Evolutionary conservation across 805 yeast genomes (phyloP), one percentile per base, ranked within the genome.

Genomic region (Saccharomycopsis synnaedendra): DNA sequence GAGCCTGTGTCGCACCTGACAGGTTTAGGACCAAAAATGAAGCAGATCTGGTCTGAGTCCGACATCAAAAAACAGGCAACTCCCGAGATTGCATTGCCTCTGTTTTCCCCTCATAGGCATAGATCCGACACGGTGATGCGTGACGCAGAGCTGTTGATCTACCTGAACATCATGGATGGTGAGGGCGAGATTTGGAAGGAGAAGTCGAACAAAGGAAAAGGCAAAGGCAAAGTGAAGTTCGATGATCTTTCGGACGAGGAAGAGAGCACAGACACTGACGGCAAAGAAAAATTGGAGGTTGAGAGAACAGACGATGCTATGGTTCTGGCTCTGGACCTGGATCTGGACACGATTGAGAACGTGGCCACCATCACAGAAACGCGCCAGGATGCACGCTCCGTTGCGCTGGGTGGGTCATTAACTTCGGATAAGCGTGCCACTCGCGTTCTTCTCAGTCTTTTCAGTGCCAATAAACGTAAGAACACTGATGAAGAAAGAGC

Each of bases 1-100:
- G 40, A 50, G 31, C 44, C 41, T 3, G 44, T 50, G 1, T 39
- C 39, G 8, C 50, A 50, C 31, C 37, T 43, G 3, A 41, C 53
- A 4, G 28, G 19, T n/a, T n/a, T 34, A 8, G 10, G 10, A 8
- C 36, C 36, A n/a, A 34, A 9, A 9, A 9, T 34, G 10, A 34
- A 34, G 3, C 8, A 34, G n/a, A 19, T 19, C 19, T 19, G 19
- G 19, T 19, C 19, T 19, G 19, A 19, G 19, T 19, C 19, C 19
- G 19, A 19, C 19, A 19, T 19, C 19, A 34, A n/a, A 8, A 34
- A 34, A n/a, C 36, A 34, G 36, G 36, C 36, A 34, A 34, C 36
- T 9, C 10, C 36, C n/a, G 36, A 8, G 8, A n/a, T n/a, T 34
- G 36, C 36, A 9, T n/a, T 34, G 8, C 36, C 36, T n/a, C n/a